Evolutionary conservation across 2,329 filamentous ascomycete species (phyloP), one percentile per base, ranked within the genome.

Genomic region (Microsporum canis): DNA sequence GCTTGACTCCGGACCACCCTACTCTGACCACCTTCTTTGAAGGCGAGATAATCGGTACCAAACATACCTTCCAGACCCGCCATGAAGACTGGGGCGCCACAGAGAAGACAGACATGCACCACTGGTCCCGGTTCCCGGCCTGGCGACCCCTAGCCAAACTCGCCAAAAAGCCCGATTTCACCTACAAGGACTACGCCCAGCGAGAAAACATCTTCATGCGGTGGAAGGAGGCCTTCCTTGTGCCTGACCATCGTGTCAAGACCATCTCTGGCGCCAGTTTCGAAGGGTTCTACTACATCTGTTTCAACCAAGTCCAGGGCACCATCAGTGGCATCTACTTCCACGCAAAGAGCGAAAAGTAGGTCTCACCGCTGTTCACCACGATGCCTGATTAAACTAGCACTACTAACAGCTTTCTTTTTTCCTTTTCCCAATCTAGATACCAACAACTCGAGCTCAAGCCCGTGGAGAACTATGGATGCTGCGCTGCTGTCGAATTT

Each of bases 1-100:
- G 91, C 59, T 80, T 99, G 14, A 97, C 94, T 0, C 88, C 95
- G 71, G 91, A 96, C 75, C 92, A 97, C 72, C 92, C 92, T 10
- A 96, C 91, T n/a, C 80, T 99, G 58, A 97, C 92, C 6, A 99
- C 94, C 0, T 99, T 95, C 73, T 99, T 99, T 69, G 92, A 97
- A 75, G 91, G 92, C 72, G 94, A 99, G 76, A 95, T 99, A 60
- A 96, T 99, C 66, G 94, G 94, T 57, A 87, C 86, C 61, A 95
- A 95, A 71, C 91, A 97, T 76, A 88, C 85, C n/a, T 99, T 99
- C 77, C 83, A 88, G 65, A 99, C 94, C 41, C 84, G 88, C 65
- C 89, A 96, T 72, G 84, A 89, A 61, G 84, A 85, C 68, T 99
- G 94, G 94, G 94, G 92, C 59, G 92, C 91, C 55, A 92, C 83